Conservation (phyloP, 495 filamentous ascomycete genomes). For the Neurospora africana region DNA sequence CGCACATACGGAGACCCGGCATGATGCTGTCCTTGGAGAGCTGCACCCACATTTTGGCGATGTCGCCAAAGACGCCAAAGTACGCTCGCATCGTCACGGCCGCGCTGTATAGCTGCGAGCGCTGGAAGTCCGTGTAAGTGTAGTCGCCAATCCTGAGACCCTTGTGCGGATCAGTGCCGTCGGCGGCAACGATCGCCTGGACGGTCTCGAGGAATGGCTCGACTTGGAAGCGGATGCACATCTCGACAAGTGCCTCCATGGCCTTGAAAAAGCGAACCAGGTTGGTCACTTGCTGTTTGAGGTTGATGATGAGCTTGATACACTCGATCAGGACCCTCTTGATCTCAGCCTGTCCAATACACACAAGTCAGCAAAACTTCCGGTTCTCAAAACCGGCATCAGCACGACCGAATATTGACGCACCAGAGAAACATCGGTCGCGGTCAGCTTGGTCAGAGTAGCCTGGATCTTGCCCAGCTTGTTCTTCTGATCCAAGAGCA, state of each 20-base stretch:
- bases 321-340: slow-evolving; percentile 1
- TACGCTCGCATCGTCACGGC: slow-evolving; percentile 1
- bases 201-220: slow-evolving; percentile 1
- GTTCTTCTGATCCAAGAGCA: slow-evolving; percentile 3
- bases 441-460: background rate
- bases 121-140: background rate
- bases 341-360: background rate
- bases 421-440: background rate
- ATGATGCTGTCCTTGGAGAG: slow-evolving; percentile 1
- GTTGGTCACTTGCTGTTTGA: slow-evolving; percentile 2
- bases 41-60: slow-evolving; percentile 4
- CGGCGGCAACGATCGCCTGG: background rate
- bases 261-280: slow-evolving; percentile 3
- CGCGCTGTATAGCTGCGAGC: slow-evolving; percentile 1
- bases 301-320: slow-evolving; percentile 3
- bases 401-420: background rate
- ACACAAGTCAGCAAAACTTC: background rate
- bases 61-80: slow-evolving; percentile 1
- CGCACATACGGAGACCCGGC: background rate
- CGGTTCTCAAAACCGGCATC: background rate
- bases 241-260: background rate
- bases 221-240: background rate
- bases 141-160: background rate
- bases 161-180: slow-evolving; percentile 1
- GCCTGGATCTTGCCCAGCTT: background rate